Evolutionary conservation across 148 eudicot species (phyloP).

Genomic region (Dianthus caryophyllus): DNA sequence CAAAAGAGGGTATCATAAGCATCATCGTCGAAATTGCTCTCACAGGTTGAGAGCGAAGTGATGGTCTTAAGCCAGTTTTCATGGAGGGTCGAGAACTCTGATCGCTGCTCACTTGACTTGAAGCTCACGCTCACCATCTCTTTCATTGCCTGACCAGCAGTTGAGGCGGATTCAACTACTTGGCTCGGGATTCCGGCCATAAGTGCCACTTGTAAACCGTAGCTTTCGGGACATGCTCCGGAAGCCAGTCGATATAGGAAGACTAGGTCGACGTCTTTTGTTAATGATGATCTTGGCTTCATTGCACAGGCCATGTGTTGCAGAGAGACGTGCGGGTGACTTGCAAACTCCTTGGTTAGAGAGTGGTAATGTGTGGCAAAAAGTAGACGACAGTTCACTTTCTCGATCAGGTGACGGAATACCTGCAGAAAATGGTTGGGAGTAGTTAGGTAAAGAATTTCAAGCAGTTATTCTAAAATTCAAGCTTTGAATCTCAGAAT

Average conservation of each 20-base stretch:
- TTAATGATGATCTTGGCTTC: constrained; percentile 32
- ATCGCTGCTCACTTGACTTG: constrained; percentile 70
- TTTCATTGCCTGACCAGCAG: constrained; percentile 67
- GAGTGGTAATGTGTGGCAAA: constrained; percentile 98
- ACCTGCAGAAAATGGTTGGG: constrained; percentile 40
- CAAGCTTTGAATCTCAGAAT: not conserved
- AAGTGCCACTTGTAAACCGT: constrained; percentile 89
- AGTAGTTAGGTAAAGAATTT: not conserved
- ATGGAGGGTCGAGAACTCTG: constrained; percentile 78
- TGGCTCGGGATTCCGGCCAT: constrained; percentile 83
- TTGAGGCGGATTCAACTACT: constrained; percentile 68
- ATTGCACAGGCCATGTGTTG: constrained; percentile 92
- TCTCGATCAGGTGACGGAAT: constrained; percentile 87
- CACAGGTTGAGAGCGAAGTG: constrained; percentile 33
- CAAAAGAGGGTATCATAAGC: constrained; percentile 68
- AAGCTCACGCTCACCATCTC: constrained; percentile 61
- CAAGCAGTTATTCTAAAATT: not conserved
- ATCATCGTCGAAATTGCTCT: constrained; percentile 44
- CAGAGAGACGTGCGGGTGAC: constrained; percentile 73
- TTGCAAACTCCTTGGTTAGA: constrained; percentile 85
- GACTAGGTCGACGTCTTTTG: constrained; percentile 43
- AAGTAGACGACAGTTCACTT: constrained; percentile 80
- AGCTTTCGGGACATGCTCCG: constrained; percentile 97
- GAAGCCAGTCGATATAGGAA: constrained; percentile 70
- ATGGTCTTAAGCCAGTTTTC: constrained; percentile 72